phyloP scores from a whole-genome alignment of 2,329 filamentous ascomycete genomes.

The Fusarium sp. region DNA sequence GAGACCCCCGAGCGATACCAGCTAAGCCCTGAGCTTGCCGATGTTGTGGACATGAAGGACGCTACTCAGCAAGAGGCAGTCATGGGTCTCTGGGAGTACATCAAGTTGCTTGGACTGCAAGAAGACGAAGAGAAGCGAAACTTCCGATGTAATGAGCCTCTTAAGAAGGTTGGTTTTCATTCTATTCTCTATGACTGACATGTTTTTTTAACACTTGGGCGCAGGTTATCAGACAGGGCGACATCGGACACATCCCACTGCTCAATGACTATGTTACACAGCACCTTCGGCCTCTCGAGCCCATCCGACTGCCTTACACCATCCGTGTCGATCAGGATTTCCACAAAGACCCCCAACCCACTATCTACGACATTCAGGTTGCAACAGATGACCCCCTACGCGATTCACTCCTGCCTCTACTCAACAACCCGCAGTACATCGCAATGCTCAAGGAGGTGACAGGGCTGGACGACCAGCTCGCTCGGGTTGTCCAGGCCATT shows the following conservation, averaged over 20 bases:
- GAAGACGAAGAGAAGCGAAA: conserved; percentile 96
- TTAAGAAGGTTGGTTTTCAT: conserved; percentile 77
- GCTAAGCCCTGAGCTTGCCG: conserved; percentile 83
- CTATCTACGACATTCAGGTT: conserved; percentile 91
- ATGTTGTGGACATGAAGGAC: conserved; percentile 88
- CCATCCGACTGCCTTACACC: conserved; percentile 89
- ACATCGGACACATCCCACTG: conserved; percentile 87
- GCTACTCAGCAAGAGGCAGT: conserved; percentile 90
- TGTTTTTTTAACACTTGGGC: conserved; percentile 45
- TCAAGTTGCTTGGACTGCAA: conserved; percentile 86
- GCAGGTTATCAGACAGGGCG: conserved; percentile 80
- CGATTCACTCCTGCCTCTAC: conserved; percentile 74
- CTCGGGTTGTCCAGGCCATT: conserved; percentile 85
- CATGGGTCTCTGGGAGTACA: conserved; percentile 96
- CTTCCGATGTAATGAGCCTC: conserved; percentile 88
- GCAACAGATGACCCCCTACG: conserved; percentile 86
- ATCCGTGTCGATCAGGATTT: conserved; percentile 92
- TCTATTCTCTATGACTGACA: neutral
- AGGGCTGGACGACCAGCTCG: conserved; percentile 86
- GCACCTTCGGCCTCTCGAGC: conserved; percentile 84
- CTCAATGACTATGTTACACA: conserved; percentile 84
- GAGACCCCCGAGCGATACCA: conserved; percentile 89
- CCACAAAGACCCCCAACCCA: conserved; percentile 81
- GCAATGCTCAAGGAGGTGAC: conserved; percentile 82
- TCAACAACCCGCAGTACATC: conserved; percentile 79